phyloP scores from a whole-genome alignment of 23 red algal species.

The Gracilaria caudata region DNA sequence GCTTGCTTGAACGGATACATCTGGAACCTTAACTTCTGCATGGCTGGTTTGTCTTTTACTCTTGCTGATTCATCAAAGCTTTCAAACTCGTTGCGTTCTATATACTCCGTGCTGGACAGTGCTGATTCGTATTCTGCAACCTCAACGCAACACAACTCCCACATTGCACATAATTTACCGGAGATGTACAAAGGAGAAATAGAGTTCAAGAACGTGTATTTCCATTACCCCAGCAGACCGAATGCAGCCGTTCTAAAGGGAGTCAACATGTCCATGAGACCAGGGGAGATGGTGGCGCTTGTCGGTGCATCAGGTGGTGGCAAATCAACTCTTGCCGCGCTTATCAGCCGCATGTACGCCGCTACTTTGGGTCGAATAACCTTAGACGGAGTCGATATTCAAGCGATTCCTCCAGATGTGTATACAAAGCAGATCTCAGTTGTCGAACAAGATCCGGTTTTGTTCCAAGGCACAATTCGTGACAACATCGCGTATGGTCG shows the following conservation, averaged over 20 bases:
- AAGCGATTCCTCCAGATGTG: constrained; percentile 40
- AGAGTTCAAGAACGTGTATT: constrained; percentile 60
- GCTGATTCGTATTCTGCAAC: constrained; percentile 26
- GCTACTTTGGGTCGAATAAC: constrained; percentile 59
- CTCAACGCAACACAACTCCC: not conserved
- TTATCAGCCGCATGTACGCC: constrained; percentile 78
- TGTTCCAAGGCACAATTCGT: constrained; percentile 79
- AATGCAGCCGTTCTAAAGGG: constrained; percentile 62
- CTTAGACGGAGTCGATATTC: constrained; percentile 64
- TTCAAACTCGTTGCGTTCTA: constrained; percentile 23
- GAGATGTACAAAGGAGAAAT: constrained; percentile 26
- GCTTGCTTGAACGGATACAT: constrained; percentile 55
- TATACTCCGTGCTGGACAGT: constrained; percentile 36
- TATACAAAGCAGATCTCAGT: constrained; percentile 58
- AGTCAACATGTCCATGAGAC: constrained; percentile 48
- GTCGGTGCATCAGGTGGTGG: constrained; percentile 78
- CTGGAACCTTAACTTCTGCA: constrained; percentile 65
- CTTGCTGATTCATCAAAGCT: constrained; percentile 47
- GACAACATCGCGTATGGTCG: constrained; percentile 87
- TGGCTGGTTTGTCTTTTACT: constrained; percentile 50
- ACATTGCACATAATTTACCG: not conserved
- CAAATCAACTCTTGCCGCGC: constrained; percentile 73
- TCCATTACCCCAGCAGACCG: constrained; percentile 74
- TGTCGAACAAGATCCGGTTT: constrained; percentile 78
- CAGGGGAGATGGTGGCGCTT: constrained; percentile 74